A percentile compares a stretch with the other conserved stretches of the same genome.
These are phyloP conservation scores for Barnettozyma pratensis DNA, from an alignment of 805 yeast genomes.

Conservation along the genomic window DNA sequence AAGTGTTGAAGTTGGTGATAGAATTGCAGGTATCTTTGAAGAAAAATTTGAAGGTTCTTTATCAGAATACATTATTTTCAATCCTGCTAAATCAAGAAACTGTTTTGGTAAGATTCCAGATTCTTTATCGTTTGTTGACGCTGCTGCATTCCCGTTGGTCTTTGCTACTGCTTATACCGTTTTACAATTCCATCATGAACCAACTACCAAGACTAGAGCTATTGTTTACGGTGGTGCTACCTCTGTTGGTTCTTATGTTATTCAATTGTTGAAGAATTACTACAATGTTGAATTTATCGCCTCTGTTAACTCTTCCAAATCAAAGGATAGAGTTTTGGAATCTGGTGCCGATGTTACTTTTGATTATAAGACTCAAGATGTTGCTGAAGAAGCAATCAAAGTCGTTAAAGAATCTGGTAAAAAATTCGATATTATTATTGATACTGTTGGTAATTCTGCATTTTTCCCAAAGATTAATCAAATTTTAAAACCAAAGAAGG, in stretches of 20 bases:
- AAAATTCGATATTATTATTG: constrained; percentile 57
- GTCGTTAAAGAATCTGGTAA: constrained; percentile 26
- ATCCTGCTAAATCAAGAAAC: constrained; percentile 3
- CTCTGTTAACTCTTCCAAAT: constrained; percentile 48
- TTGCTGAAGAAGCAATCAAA: constrained; percentile 31
- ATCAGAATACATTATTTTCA: constrained; percentile 35
- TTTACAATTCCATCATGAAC: constrained; percentile 27
- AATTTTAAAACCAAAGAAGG: constrained; percentile 40
- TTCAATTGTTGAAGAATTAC: constrained; percentile 50
- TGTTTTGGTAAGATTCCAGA: constrained; percentile 34
- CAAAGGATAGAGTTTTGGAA: constrained; percentile 37
- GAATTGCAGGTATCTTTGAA: constrained; percentile 39
- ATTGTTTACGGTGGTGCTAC: constrained; percentile 74
- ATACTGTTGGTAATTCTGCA: constrained; percentile 56
- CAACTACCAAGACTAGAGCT: constrained; percentile 41
- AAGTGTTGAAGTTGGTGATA: constrained; percentile 44
- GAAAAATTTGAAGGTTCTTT: constrained; percentile 35
- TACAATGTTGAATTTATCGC: constrained; percentile 46
- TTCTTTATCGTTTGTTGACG: constrained; percentile 39
- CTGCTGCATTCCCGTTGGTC: constrained; percentile 61
- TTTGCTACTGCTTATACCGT: constrained; percentile 56
- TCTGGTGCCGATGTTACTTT: constrained; percentile 55
- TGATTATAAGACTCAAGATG: constrained; percentile 48
- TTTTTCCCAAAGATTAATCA: constrained; percentile 38
- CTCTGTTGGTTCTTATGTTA: constrained; percentile 52